These are phyloP conservation scores for Aspergillus brasiliensis DNA, from an alignment of 2,329 filamentous ascomycete genomes.

Conservation along the genomic window DNA sequence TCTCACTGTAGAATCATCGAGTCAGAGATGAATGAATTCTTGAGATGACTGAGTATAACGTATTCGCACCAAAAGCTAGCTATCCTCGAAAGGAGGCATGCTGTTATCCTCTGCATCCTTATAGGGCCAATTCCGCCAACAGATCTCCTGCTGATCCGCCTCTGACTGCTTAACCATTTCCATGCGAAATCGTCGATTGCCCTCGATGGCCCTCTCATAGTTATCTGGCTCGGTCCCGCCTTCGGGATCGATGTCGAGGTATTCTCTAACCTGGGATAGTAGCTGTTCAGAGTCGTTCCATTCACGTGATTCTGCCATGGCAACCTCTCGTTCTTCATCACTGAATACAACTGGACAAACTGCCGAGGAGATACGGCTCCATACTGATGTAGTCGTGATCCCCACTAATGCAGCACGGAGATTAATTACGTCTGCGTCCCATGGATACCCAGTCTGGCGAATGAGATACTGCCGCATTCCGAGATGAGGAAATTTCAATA, in stretches of 20 bases:
- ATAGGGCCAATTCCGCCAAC: constrained; percentile 32
- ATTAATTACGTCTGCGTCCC: constrained; percentile 32
- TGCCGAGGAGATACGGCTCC: constrained; percentile 43
- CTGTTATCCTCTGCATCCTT: too few relatives aligned
- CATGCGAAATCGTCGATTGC: too few relatives aligned
- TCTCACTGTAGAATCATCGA: too few relatives aligned
- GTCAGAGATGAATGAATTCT: too few relatives aligned
- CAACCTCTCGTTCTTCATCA: constrained; percentile 22
- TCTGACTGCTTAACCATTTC: constrained; percentile 29
- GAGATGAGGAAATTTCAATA: constrained; percentile 25
- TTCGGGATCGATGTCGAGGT: constrained; percentile 27
- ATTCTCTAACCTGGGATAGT: constrained; percentile 21
- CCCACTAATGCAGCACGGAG: constrained; percentile 28
- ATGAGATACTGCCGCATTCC: constrained; percentile 31
- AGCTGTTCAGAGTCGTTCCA: constrained; percentile 31
- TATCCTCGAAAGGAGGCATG: too few relatives aligned
- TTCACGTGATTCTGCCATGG: constrained; percentile 25
- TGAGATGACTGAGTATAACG: too few relatives aligned
- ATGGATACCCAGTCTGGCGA: constrained; percentile 30
- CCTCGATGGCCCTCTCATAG: constrained; percentile 24
- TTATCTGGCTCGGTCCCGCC: constrained; percentile 30
- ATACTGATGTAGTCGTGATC: constrained; percentile 23
- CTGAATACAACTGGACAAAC: constrained; percentile 26
- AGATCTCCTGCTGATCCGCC: constrained; percentile 19
- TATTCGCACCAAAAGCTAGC: too few relatives aligned